Conservation (phyloP, 768 basidiomycete genomes). For the Cyclocybe aegerita region DNA sequence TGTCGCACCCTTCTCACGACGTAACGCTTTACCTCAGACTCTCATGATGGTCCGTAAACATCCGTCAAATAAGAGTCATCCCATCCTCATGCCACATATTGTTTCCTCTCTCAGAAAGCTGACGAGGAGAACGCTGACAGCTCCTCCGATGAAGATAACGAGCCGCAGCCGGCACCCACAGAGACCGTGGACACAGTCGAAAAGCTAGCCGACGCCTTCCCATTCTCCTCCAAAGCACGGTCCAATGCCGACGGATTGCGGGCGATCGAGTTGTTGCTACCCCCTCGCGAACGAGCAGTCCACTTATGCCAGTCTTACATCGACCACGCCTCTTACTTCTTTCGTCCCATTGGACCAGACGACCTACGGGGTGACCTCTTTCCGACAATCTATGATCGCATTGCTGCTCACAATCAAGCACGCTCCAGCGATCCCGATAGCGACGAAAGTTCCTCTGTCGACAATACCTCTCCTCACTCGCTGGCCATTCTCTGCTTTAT, state of each 20-base stretch:
- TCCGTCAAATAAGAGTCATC: background rate
- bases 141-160: slow-evolving; percentile 15
- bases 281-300: slow-evolving; percentile 40
- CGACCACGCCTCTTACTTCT: slow-evolving; percentile 47
- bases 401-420: slow-evolving; percentile 6
- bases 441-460: slow-evolving; percentile 1
- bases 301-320: slow-evolving; percentile 42
- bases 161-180: background rate
- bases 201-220: slow-evolving; percentile 39
- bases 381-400: slow-evolving; percentile 34
- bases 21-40: slow-evolving; percentile 24
- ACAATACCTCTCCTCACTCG: slow-evolving; percentile 38
- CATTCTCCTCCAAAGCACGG: slow-evolving; percentile 34
- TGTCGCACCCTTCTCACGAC: background rate
- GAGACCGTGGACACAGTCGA: slow-evolving; percentile 27
- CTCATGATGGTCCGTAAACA: slow-evolving; percentile 36
- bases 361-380: slow-evolving; percentile 42
- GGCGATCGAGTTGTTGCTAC: slow-evolving; percentile 40
- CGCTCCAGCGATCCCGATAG: background rate
- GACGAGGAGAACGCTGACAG: slow-evolving; percentile 32
- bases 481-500: slow-evolving; percentile 58
- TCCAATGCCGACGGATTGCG: slow-evolving; percentile 28
- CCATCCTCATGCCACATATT: background rate
- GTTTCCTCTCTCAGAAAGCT: slow-evolving; percentile 18
- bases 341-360: slow-evolving; percentile 48